phyloP scores from a whole-genome alignment of 1,284 basidiomycete species.

The Malassezia nana region DNA sequence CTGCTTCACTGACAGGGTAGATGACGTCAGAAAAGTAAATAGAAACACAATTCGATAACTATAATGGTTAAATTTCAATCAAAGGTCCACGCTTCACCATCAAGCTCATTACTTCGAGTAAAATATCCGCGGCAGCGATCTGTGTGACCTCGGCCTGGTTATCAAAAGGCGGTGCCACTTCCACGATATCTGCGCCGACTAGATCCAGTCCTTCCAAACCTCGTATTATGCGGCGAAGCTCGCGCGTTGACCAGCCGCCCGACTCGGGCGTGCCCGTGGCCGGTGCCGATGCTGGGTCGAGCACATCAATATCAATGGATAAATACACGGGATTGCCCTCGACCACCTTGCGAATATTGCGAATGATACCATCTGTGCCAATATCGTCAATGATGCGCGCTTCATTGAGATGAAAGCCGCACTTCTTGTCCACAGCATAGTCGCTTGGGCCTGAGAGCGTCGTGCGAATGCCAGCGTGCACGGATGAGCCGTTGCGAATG shows the following conservation, averaged over 20 bases:
- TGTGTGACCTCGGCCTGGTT: too few species aligned
- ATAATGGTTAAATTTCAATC: too few species aligned
- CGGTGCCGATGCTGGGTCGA: conserved; percentile 30
- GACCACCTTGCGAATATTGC: conserved; percentile 21
- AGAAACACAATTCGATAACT: too few species aligned
- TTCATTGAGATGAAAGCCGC: conserved; percentile 30
- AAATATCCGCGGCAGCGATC: too few species aligned
- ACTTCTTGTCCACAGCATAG: conserved; percentile 19
- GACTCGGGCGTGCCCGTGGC: conserved; percentile 30
- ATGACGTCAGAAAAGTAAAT: too few species aligned
- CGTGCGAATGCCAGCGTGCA: conserved; percentile 63
- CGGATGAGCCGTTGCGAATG: conserved; percentile 58
- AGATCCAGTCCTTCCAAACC: conserved; percentile 29
- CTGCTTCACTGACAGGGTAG: too few species aligned
- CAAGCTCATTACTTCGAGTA: too few species aligned
- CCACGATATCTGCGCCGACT: conserved; percentile 34
- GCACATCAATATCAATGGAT: conserved; percentile 33
- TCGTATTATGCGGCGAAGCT: conserved; percentile 25
- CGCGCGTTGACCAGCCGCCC: conserved; percentile 28
- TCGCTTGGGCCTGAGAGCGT: conserved; percentile 25
- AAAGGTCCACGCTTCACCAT: too few species aligned
- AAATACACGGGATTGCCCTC: conserved; percentile 30
- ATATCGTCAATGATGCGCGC: conserved; percentile 30
- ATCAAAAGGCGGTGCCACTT: conserved; percentile 30
- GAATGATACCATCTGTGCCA: conserved; percentile 23